These are phyloP conservation scores for Pseudogymnoascus verrucosus DNA, from an alignment of 2,329 filamentous ascomycete species.

Conservation along the genomic window DNA sequence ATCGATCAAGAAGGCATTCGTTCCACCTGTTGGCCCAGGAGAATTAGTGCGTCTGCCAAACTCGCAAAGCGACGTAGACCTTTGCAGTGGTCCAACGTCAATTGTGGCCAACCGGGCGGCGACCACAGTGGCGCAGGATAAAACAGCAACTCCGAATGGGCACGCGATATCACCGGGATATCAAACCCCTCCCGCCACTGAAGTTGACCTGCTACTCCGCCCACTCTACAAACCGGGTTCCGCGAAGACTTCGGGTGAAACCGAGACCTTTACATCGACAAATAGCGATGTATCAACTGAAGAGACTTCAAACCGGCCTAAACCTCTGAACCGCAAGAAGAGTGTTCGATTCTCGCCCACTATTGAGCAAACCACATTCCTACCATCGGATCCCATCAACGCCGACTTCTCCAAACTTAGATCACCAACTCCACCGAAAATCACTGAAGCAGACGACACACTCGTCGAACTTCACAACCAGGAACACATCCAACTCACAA, in stretches of 20 bases:
- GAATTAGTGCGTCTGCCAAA: conserved; percentile 50
- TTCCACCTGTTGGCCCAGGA: conserved; percentile 23
- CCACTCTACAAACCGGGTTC: background rate
- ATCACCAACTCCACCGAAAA: conserved; percentile 18
- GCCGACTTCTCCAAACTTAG: background rate
- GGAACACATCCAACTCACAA: conserved; percentile 87
- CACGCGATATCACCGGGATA: background rate
- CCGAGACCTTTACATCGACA: background rate
- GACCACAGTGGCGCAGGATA: background rate
- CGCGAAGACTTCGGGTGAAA: background rate
- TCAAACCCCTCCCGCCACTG: background rate
- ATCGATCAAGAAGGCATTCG: conserved; percentile 9
- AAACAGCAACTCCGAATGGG: background rate
- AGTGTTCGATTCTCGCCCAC: conserved; percentile 63
- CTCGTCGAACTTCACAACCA: conserved; percentile 39
- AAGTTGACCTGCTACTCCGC: conserved; percentile 3
- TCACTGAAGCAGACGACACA: conserved; percentile 20
- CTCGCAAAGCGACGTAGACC: conserved; percentile 32
- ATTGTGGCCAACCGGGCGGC: background rate
- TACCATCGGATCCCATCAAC: conserved; percentile 36
- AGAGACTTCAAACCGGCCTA: background rate
- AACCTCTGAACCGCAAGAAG: conserved; percentile 38
- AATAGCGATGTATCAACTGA: background rate
- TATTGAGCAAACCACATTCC: conserved; percentile 56
- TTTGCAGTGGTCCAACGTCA: background rate